phyloP scores from a whole-genome alignment of 257 asterid genomes.

The Solanum sejunctum region DNA sequence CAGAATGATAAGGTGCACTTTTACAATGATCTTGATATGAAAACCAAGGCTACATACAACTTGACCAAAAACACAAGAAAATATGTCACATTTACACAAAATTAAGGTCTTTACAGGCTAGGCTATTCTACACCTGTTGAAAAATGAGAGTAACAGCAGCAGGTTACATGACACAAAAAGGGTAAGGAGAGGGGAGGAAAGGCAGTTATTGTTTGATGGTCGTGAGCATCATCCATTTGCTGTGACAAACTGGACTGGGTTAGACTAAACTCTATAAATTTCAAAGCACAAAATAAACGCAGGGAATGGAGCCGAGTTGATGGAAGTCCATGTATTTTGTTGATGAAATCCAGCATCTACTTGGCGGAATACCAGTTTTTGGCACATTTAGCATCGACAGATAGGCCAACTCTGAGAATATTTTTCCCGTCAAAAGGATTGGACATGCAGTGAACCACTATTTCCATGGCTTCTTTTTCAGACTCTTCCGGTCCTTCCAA shows the following conservation, averaged over 20 bases:
- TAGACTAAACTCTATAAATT: background rate
- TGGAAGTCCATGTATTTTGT: background rate
- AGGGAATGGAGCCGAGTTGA: background rate
- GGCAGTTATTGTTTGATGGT: background rate
- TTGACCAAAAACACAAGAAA: background rate
- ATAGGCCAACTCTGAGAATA: constrained; percentile 64
- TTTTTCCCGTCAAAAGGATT: constrained; percentile 73
- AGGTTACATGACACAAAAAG: background rate
- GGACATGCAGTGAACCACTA: constrained; percentile 87
- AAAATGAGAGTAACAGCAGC: background rate
- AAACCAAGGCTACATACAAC: background rate
- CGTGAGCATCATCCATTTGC: background rate
- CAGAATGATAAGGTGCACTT: background rate
- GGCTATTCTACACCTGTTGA: background rate
- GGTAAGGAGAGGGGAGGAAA: background rate
- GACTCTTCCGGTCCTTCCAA: constrained; percentile 89
- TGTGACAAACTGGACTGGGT: background rate
- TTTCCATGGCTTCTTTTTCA: constrained; percentile 67
- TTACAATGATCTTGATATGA: background rate
- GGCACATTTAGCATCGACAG: constrained; percentile 95
- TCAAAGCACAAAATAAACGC: background rate
- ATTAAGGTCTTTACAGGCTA: background rate
- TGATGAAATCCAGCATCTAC: constrained; percentile 18
- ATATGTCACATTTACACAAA: background rate
- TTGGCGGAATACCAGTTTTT: constrained; percentile 88